phyloP scores from a whole-genome alignment of 768 basidiomycete genomes.

The Gloeophyllum trabeum region DNA sequence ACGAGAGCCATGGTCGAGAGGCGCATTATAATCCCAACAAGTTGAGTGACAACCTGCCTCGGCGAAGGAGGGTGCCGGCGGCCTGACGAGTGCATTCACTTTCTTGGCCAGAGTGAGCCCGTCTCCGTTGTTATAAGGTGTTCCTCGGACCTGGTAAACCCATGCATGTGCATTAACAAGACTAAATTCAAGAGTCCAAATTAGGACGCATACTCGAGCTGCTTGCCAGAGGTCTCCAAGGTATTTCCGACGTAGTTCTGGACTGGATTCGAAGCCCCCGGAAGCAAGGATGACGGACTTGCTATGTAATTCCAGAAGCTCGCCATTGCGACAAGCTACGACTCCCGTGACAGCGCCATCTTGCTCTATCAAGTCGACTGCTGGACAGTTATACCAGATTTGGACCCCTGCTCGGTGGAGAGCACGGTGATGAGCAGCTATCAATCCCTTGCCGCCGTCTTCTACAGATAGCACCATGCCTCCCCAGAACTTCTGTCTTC shows the following conservation, averaged over 20 bases:
- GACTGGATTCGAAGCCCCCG: conserved; percentile 56
- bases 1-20: conserved; percentile 37
- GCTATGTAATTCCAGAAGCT: conserved; percentile 23
- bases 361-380: conserved; percentile 23
- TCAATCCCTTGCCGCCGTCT: conserved; percentile 59
- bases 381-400: conserved; percentile 46
- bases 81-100: conserved; percentile 41
- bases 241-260: conserved; percentile 35
- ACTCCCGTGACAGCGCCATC: conserved; percentile 34
- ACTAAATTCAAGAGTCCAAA: too few relatives aligned
- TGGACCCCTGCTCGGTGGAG: conserved; percentile 38
- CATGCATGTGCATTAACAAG: too few relatives aligned
- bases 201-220: too few relatives aligned
- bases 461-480: conserved; percentile 52
- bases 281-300: conserved; percentile 47
- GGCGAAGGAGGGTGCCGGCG: too few relatives aligned
- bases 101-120: conserved; percentile 40
- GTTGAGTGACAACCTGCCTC: conserved; percentile 66
- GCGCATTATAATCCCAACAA: conserved; percentile 58
- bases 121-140: conserved; percentile 64
- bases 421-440: conserved; percentile 39
- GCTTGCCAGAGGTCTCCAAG: conserved; percentile 49
- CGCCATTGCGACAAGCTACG: conserved; percentile 26
- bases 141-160: conserved; percentile 68
- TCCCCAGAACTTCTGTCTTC: conserved; percentile 60